Percentiles rank a stretch among this genome's conserved stretches.
phyloP scores from a whole-genome alignment of 2,329 filamentous ascomycete genomes.

The Paracoccidioides lutzii region DNA sequence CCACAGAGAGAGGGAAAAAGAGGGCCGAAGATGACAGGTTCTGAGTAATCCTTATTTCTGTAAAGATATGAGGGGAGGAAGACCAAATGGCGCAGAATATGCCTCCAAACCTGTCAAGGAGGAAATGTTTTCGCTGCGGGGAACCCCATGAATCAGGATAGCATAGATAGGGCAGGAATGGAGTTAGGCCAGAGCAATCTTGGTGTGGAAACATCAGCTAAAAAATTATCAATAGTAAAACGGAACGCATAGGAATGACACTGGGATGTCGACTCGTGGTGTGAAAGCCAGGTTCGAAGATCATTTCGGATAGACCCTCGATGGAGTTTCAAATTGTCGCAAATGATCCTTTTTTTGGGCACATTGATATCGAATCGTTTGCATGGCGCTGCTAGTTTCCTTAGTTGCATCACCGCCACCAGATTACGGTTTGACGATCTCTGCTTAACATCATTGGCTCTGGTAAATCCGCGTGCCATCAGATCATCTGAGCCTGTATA shows the following conservation, averaged over 20 bases:
- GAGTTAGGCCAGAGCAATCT: constrained; percentile 1
- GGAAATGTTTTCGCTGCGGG: neutral
- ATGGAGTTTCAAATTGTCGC: neutral
- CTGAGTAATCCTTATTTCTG: neutral
- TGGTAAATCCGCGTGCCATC: neutral
- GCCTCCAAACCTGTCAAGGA: neutral
- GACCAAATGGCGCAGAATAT: neutral
- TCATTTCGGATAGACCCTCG: neutral
- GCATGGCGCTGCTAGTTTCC: neutral
- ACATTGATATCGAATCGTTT: neutral
- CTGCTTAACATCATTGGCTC: neutral
- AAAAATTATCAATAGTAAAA: neutral
- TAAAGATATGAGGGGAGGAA: neutral
- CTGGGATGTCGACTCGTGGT: neutral
- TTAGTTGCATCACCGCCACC: neutral
- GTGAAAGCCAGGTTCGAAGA: neutral
- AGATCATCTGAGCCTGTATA: neutral
- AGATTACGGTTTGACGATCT: neutral
- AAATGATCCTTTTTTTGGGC: neutral
- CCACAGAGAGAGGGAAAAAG: no score
- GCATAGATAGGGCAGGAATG: neutral
- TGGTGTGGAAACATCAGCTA: neutral
- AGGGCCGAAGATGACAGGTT: no score
- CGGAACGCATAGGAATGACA: neutral
- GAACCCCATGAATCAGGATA: neutral